phyloP scores from a whole-genome alignment of 805 yeast genomes.

The Saccharomyces jurei region DNA sequence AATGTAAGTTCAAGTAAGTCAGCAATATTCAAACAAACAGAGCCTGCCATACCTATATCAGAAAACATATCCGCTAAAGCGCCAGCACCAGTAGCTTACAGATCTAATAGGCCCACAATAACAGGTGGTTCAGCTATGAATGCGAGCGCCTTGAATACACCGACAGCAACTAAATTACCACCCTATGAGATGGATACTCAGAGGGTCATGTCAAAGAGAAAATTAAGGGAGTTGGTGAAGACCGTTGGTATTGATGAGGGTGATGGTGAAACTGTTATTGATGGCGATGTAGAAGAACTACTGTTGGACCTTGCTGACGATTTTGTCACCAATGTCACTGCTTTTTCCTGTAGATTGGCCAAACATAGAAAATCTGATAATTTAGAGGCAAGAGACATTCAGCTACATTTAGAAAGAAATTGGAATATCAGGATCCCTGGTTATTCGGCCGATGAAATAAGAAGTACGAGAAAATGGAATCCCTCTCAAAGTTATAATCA shows the following conservation, averaged over 20 bases:
- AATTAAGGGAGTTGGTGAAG: conserved; percentile 77
- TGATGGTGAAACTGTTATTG: conserved; percentile 82
- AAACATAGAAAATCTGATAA: conserved; percentile 87
- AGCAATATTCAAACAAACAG: conserved; percentile 35
- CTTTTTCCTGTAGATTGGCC: conserved; percentile 90
- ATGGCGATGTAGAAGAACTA: conserved; percentile 92
- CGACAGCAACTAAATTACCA: conserved; percentile 67
- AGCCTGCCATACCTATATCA: conserved; percentile 66
- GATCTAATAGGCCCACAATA: conserved; percentile 71
- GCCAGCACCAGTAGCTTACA: conserved; percentile 56
- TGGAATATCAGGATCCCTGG: conserved; percentile 97
- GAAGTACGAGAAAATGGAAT: conserved; percentile 65
- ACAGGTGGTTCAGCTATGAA: conserved; percentile 75
- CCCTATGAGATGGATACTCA: conserved; percentile 76
- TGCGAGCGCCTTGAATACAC: conserved; percentile 65
- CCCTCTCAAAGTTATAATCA: conserved; percentile 57
- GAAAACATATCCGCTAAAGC: conserved; percentile 56
- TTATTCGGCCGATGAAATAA: conserved; percentile 80
- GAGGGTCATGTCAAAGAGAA: conserved; percentile 80
- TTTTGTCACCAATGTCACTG: conserved; percentile 81
- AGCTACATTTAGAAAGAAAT: conserved; percentile 81
- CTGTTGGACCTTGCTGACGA: conserved; percentile 91
- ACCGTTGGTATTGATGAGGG: conserved; percentile 81
- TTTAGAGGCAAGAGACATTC: conserved; percentile 82
- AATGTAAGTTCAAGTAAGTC: conserved; percentile 18